These are phyloP conservation scores for Neofusicoccum sp. DNA, from an alignment of 2,329 filamentous ascomycete species.

Conservation along the genomic window DNA sequence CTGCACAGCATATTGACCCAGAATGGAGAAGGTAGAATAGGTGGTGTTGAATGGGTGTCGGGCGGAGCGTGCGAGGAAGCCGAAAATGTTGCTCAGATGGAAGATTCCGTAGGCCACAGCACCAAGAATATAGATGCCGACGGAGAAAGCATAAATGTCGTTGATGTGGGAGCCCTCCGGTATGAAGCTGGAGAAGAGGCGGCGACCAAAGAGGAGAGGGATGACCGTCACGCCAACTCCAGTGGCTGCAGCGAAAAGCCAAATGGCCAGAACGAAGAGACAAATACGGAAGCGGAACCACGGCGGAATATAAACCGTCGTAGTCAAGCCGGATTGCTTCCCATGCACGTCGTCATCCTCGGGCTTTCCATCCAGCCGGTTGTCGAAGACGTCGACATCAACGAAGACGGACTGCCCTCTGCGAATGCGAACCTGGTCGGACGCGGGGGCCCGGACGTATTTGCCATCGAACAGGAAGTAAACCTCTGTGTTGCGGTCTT, in stretches of 20 bases:
- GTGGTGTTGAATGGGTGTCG: slow-evolving; percentile 31
- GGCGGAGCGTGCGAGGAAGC: slow-evolving; percentile 27
- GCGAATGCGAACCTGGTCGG: slow-evolving; percentile 90
- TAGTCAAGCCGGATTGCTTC: slow-evolving; percentile 46
- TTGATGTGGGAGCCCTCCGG: slow-evolving; percentile 68
- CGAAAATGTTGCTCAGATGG: slow-evolving; percentile 43
- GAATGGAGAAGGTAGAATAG: slow-evolving; percentile 22
- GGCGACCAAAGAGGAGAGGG: slow-evolving; percentile 80
- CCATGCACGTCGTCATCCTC: slow-evolving; percentile 37
- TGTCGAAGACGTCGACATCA: slow-evolving; percentile 66
- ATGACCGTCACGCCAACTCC: slow-evolving; percentile 83
- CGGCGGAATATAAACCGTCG: slow-evolving; percentile 71
- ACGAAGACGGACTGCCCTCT: slow-evolving; percentile 81
- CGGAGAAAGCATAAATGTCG: slow-evolving; percentile 93
- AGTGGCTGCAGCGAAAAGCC: slow-evolving; percentile 86
- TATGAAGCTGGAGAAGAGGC: slow-evolving; percentile 70
- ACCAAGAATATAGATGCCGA: slow-evolving; percentile 80
- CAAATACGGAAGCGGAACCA: slow-evolving; percentile 77
- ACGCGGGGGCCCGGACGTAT: slow-evolving; percentile 90
- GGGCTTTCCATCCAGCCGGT: slow-evolving; percentile 58
- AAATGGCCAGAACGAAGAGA: slow-evolving; percentile 84
- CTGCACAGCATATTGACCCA: slow-evolving; percentile 32
- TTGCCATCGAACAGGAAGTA: slow-evolving; percentile 69
- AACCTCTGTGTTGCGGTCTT: slow-evolving; percentile 41
- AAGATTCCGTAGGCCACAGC: slow-evolving; percentile 62